Percentiles rank a stretch among this genome's conserved stretches.
These are phyloP conservation scores for Leccinum pellstonianum DNA, from an alignment of 768 basidiomycete genomes.

Conservation along the genomic window DNA sequence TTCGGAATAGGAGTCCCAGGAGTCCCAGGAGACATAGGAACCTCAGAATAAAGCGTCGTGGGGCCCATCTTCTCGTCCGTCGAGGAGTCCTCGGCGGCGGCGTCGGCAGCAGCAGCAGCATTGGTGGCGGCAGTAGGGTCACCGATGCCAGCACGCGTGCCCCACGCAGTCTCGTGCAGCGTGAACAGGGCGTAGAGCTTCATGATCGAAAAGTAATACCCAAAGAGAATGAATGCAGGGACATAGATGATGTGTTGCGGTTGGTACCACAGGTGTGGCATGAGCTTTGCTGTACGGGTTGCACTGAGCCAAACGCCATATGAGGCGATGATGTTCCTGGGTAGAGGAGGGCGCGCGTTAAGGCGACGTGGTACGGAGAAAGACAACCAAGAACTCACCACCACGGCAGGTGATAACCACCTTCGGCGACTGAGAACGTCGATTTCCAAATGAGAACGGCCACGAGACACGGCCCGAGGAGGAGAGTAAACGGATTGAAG, in stretches of 20 bases:
- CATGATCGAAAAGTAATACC: slow-evolving; percentile 95
- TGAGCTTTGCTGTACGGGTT: slow-evolving; percentile 71
- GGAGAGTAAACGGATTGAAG: slow-evolving; percentile 82
- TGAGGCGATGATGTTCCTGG: slow-evolving; percentile 66
- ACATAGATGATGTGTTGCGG: slow-evolving; percentile 79
- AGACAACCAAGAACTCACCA: slow-evolving; percentile 51
- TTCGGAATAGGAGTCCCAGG: background rate
- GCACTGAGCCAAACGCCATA: slow-evolving; percentile 72
- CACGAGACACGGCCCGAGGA: slow-evolving; percentile 81
- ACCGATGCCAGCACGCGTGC: slow-evolving; percentile 91
- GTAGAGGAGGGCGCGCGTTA: background rate
- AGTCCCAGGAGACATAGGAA: background rate
- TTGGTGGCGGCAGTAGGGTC: slow-evolving; percentile 76
- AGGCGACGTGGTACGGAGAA: background rate
- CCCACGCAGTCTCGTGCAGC: slow-evolving; percentile 95
- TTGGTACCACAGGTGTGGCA: slow-evolving; percentile 77
- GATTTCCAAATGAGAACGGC: slow-evolving; percentile 76
- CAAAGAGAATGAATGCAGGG: slow-evolving; percentile 85
- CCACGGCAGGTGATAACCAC: slow-evolving; percentile 80
- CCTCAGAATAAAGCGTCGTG: slow-evolving; percentile 10
- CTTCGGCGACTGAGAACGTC: slow-evolving; percentile 60
- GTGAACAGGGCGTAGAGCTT: slow-evolving; percentile 90
- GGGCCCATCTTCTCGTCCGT: slow-evolving; percentile 27
- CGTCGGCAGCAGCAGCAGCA: slow-evolving; percentile 40
- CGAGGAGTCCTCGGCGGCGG: background rate